These are phyloP conservation scores for Brasilioporus rufonigricans DNA, from an alignment of 768 basidiomycete genomes.

Conservation along the genomic window DNA sequence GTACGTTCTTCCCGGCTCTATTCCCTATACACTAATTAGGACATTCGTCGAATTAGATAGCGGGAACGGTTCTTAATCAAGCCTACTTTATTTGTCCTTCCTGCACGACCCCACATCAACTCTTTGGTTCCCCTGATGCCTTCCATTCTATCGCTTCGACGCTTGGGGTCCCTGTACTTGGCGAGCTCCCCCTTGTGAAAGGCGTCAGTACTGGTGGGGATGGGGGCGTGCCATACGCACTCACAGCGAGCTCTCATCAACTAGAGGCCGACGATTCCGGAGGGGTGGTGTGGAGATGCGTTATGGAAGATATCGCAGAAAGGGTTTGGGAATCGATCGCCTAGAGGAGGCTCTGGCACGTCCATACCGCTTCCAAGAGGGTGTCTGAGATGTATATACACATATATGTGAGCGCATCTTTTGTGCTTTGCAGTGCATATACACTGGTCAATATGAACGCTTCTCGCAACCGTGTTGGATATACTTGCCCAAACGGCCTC, in stretches of 20 bases:
- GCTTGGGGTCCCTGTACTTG: slow-evolving; percentile 65
- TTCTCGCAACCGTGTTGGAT: too few species aligned
- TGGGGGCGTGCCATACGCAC: slow-evolving; percentile 54
- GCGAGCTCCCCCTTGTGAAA: slow-evolving; percentile 77
- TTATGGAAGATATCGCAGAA: slow-evolving; percentile 30
- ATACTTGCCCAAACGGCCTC: too few species aligned
- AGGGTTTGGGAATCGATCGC: slow-evolving; percentile 30
- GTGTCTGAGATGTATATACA: too few species aligned
- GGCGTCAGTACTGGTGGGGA: slow-evolving; percentile 75
- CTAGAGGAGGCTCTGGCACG: neutral
- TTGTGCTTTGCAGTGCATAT: too few species aligned
- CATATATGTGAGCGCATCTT: too few species aligned
- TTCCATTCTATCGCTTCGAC: slow-evolving; percentile 59
- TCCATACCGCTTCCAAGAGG: too few species aligned
- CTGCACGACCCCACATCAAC: slow-evolving; percentile 59
- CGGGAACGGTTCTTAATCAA: slow-evolving; percentile 86
- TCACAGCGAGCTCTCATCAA: slow-evolving; percentile 20
- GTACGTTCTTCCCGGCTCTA: slow-evolving; percentile 42
- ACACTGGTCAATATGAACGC: too few species aligned
- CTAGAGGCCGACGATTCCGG: slow-evolving; percentile 22
- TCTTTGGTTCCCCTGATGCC: slow-evolving; percentile 67
- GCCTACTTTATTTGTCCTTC: slow-evolving; percentile 77
- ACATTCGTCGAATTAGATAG: slow-evolving; percentile 51
- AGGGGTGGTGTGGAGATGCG: slow-evolving; percentile 31
- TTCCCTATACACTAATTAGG: neutral